These are phyloP conservation scores for Talaromyces ruber DNA, from an alignment of 495 filamentous ascomycete species.

Conservation along the genomic window DNA sequence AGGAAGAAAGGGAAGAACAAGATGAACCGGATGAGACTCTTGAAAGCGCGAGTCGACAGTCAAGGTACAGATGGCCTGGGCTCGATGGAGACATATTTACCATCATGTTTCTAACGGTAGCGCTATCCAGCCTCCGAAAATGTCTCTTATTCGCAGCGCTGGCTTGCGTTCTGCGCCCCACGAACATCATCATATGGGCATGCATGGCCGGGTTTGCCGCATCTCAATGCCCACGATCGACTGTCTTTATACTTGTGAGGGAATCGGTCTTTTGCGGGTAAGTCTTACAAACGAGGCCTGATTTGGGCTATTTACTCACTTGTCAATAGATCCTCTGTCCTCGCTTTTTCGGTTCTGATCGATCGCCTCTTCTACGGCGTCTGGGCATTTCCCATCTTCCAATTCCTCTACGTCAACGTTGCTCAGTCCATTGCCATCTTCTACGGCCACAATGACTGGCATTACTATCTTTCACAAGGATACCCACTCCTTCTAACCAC, in stretches of 20 bases:
- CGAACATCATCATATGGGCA: slow-evolving; percentile 82
- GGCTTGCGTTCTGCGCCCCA: slow-evolving; percentile 84
- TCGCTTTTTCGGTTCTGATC: slow-evolving; percentile 54
- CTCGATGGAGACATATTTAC: slow-evolving; percentile 75
- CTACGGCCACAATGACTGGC: slow-evolving; percentile 85
- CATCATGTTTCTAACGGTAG: slow-evolving; percentile 90
- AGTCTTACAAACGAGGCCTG: slow-evolving; percentile 13
- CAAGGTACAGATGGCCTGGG: slow-evolving; percentile 69
- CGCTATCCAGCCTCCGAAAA: slow-evolving; percentile 49
- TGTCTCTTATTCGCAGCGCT: slow-evolving; percentile 69
- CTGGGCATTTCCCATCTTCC: slow-evolving; percentile 86
- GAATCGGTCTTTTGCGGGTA: slow-evolving; percentile 63
- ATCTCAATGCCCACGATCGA: slow-evolving; percentile 25
- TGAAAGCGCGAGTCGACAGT: slow-evolving; percentile 6
- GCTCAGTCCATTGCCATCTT: slow-evolving; percentile 77
- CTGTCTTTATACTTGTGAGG: slow-evolving; percentile 46
- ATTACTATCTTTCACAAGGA: slow-evolving; percentile 90
- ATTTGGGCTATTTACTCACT: slow-evolving; percentile 4
- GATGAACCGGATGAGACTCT: slow-evolving; percentile 1
- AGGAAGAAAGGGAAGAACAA: slow-evolving; percentile 10
- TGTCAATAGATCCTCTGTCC: slow-evolving; percentile 36
- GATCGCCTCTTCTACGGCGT: slow-evolving; percentile 77
- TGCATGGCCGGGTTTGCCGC: slow-evolving; percentile 41
- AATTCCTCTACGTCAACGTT: slow-evolving; percentile 90
- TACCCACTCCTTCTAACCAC: slow-evolving; percentile 82